Evolutionary conservation across 2,329 filamentous ascomycete species (phyloP).

Genomic region (Chrysosporium keratinophilum): DNA sequence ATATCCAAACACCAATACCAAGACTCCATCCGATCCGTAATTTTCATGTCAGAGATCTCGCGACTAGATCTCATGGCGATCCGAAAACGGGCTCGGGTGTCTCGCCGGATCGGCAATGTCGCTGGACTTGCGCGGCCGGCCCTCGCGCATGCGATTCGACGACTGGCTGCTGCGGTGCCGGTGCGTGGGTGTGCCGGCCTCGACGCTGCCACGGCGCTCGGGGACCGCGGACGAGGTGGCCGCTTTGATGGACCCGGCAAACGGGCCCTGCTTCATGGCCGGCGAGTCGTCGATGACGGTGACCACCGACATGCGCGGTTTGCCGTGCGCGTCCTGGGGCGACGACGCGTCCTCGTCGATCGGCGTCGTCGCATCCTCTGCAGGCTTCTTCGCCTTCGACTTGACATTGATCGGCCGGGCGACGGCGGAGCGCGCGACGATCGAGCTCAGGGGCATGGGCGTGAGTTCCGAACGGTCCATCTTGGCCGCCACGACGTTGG

Average conservation of each 20-base stretch:
- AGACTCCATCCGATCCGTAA: no score
- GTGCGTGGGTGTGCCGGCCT: slow-evolving; percentile 14
- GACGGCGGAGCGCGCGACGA: slow-evolving; percentile 36
- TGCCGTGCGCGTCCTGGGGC: slow-evolving; percentile 23
- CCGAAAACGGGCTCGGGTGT: slow-evolving; percentile 36
- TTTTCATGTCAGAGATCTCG: background rate
- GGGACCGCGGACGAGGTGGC: slow-evolving; percentile 15
- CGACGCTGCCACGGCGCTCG: slow-evolving; percentile 10
- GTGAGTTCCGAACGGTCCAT: slow-evolving; percentile 10
- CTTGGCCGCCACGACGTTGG: slow-evolving; percentile 25
- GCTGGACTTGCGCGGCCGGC: slow-evolving; percentile 9
- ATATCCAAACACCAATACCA: background rate
- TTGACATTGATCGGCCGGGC: slow-evolving; percentile 39
- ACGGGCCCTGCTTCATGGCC: slow-evolving; percentile 20
- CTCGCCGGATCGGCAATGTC: slow-evolving; percentile 12
- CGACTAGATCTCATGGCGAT: slow-evolving; percentile 32
- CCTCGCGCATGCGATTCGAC: slow-evolving; percentile 25
- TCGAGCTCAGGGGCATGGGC: slow-evolving; percentile 28
- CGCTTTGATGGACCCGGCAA: slow-evolving; percentile 17
- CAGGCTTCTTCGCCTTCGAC: slow-evolving; percentile 5
- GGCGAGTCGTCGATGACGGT: slow-evolving; percentile 25
- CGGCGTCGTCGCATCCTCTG: background rate
- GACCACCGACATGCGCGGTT: slow-evolving; percentile 18
- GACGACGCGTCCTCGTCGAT: slow-evolving; percentile 22
- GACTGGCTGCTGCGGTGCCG: slow-evolving; percentile 21